Evolutionary conservation across 73 alveolate species (phyloP).

Genomic region (Durusdinium trenchii): DNA sequence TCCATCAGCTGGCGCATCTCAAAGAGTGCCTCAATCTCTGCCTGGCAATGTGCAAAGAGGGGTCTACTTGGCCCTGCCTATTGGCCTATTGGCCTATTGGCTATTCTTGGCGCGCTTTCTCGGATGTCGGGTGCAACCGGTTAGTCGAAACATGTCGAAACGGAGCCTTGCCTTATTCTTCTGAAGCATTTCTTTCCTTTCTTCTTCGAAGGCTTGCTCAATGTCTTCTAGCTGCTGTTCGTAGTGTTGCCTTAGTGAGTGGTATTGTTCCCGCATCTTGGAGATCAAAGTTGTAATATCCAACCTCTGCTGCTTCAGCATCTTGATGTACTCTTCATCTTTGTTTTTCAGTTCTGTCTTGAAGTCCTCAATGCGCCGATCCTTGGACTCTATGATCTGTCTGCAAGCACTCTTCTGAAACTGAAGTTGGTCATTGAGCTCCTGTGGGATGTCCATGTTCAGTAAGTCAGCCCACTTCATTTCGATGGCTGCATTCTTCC

Average conservation of each 20-base stretch:
- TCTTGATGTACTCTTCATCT: conserved; percentile 97
- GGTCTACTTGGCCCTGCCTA: neutral
- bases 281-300: conserved; percentile 96
- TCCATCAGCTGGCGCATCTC: conserved; percentile 90
- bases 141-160: neutral
- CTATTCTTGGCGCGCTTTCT: neutral
- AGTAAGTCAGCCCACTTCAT: conserved; percentile 94
- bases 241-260: conserved; percentile 96
- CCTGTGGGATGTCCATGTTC: conserved; percentile 95
- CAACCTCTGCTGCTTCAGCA: conserved; percentile 96
- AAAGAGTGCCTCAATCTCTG: conserved; percentile 57
- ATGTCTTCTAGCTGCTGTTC: conserved; percentile 95
- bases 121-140: neutral
- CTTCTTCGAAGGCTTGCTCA: conserved; percentile 96
- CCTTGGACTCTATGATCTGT: conserved; percentile 96
- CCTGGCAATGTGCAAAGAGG: neutral
- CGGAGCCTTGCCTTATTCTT: conserved; percentile 96
- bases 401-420: conserved; percentile 97
- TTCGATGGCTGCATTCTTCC: conserved; percentile 91
- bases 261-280: conserved; percentile 97
- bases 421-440: conserved; percentile 97
- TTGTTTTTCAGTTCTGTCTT: conserved; percentile 96
- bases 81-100: neutral
- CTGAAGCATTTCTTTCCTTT: conserved; percentile 96
- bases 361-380: conserved; percentile 96